Evolutionary conservation across 345 rosid species (phyloP).

Genomic region (Hibiscus trionum): DNA sequence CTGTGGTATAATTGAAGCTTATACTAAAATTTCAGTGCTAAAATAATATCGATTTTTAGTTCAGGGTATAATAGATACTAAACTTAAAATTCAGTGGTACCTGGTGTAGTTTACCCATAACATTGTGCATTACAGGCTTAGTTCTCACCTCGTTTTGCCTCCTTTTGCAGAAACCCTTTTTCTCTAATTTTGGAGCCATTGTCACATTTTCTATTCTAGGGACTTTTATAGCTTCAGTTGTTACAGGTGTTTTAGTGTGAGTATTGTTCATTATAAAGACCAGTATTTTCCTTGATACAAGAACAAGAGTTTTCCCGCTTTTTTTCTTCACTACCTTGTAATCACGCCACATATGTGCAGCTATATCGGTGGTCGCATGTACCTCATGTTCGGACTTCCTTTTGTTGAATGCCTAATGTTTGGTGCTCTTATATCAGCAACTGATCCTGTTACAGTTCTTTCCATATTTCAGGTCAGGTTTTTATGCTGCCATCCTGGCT

Average conservation of each 20-base stretch:
- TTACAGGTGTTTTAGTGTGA: conserved; percentile 89
- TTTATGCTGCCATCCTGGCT: not conserved
- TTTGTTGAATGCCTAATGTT: conserved; percentile 95
- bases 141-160: conserved; percentile 2
- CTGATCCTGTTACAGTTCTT: conserved; percentile 97
- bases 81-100: no score
- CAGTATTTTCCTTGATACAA: not conserved
- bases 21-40: no score
- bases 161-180: conserved; percentile 74
- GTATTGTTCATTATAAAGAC: conserved; percentile 16
- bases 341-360: conserved; percentile 26
- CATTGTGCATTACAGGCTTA: no score
- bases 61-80: no score
- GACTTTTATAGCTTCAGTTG: conserved; percentile 75
- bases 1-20: no score
- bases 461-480: conserved; percentile 83
- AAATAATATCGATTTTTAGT: no score
- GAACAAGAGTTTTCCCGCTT: not conserved
- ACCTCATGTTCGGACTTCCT: conserved; percentile 84
- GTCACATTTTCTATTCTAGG: conserved; percentile 88
- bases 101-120: no score
- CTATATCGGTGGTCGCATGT: conserved; percentile 78
- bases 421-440: conserved; percentile 99
- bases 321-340: not conserved
- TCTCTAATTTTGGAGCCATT: conserved; percentile 95